phyloP scores from a whole-genome alignment of 169 alveolate species.

The Babesia bigemina region DNA sequence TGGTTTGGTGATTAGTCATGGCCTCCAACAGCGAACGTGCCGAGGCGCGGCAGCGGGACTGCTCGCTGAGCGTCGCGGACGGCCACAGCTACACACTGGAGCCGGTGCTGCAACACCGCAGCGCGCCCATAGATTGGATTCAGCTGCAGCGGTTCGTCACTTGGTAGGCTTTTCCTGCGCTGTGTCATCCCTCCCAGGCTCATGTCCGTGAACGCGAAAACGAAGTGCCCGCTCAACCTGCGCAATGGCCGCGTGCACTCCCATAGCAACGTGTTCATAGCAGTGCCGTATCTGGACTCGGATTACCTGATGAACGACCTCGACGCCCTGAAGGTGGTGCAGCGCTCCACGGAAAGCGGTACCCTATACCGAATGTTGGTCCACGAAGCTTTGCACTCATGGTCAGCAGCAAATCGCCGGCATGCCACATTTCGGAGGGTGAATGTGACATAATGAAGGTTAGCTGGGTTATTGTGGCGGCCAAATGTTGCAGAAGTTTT shows the following conservation, averaged over 20 bases:
- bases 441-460: conserved; percentile 15
- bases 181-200: conserved; percentile 7
- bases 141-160: conserved; percentile 27
- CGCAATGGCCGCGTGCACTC: conserved; percentile 5
- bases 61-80: neutral
- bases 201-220: neutral
- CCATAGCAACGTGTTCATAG: conserved; percentile 18
- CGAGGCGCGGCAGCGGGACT: neutral
- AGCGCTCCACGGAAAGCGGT: neutral
- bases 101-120: conserved; percentile 24
- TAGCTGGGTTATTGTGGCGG: neutral
- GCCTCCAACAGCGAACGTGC: neutral
- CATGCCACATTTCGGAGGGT: neutral
- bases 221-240: conserved; percentile 8
- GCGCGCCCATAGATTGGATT: conserved; percentile 13
- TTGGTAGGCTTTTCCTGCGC: neutral
- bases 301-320: conserved; percentile 32
- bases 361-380: conserved; percentile 16
- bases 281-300: conserved; percentile 31
- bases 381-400: neutral
- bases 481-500: neutral
- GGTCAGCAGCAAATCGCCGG: conserved; percentile 21
- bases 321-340: conserved; percentile 5
- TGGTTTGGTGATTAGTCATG: too few relatives aligned
- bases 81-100: conserved; percentile 8